These are phyloP conservation scores for Solanum dulcamara DNA, from an alignment of 257 asterid species.

Conservation along the genomic window DNA sequence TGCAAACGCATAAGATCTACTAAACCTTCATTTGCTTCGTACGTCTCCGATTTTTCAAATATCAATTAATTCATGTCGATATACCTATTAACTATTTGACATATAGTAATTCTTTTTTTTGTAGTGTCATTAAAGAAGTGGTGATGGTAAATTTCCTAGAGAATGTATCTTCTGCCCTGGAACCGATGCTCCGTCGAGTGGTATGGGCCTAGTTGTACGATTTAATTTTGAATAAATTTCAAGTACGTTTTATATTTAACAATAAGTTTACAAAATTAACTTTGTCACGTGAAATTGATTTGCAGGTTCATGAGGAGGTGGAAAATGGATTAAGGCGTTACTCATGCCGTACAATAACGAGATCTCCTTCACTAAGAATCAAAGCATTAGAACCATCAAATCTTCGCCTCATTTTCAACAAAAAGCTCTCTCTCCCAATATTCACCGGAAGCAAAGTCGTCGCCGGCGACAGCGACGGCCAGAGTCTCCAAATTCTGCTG, in stretches of 20 bases:
- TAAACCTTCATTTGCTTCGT: constrained; percentile 50
- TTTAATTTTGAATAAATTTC: not conserved
- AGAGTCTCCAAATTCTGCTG: constrained; percentile 38
- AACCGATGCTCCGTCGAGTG: constrained; percentile 71
- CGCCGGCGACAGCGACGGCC: constrained; percentile 18
- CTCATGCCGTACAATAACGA: constrained; percentile 10
- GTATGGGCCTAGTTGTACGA: constrained; percentile 2
- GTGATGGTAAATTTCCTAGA: constrained; percentile 42
- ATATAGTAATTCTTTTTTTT: not conserved
- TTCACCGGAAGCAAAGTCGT: constrained; percentile 51
- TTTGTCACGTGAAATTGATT: not conserved
- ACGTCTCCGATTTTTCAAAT: not conserved
- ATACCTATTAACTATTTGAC: not conserved
- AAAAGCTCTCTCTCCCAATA: constrained; percentile 27
- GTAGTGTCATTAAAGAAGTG: constrained; percentile 56
- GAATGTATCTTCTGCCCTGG: constrained; percentile 46
- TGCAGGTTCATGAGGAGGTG: constrained; percentile 60
- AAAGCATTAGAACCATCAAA: constrained; percentile 13
- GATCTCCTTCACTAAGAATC: constrained; percentile 29
- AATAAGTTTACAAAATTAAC: too few relatives aligned
- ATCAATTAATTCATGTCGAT: not conserved
- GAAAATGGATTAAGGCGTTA: constrained; percentile 34
- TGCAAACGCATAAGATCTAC: constrained; percentile 32
- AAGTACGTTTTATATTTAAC: too few relatives aligned
- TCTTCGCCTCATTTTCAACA: constrained; percentile 23